These are phyloP conservation scores for Debaryomyces subglobosus DNA, from an alignment of 1,139 yeast genomes.

Conservation along the genomic window DNA sequence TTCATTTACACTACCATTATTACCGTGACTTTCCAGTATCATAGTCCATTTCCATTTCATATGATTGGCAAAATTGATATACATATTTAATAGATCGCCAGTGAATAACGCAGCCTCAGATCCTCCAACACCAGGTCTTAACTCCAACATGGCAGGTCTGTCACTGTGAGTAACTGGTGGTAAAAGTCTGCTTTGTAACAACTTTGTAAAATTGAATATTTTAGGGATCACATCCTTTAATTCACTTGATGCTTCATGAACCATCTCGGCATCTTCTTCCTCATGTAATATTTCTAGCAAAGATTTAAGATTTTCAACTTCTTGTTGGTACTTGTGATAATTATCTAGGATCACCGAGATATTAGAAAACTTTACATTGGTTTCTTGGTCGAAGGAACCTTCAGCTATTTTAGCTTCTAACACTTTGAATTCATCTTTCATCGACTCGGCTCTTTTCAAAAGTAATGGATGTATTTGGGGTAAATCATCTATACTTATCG, in stretches of 20 bases:
- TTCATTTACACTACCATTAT: constrained; percentile 66
- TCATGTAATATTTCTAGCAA: constrained; percentile 37
- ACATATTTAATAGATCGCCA: constrained; percentile 79
- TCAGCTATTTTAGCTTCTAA: constrained; percentile 54
- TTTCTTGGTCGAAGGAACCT: constrained; percentile 54
- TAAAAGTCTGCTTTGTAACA: constrained; percentile 59
- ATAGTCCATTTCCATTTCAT: constrained; percentile 70
- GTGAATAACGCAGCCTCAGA: constrained; percentile 90
- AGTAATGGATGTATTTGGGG: constrained; percentile 59
- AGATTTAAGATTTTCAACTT: constrained; percentile 37
- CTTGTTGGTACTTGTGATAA: constrained; percentile 49
- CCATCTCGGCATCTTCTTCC: constrained; percentile 32
- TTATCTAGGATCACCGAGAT: constrained; percentile 57
- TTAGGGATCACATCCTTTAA: constrained; percentile 34
- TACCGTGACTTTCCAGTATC: constrained; percentile 63
- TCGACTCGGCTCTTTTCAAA: constrained; percentile 59
- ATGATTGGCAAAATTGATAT: constrained; percentile 65
- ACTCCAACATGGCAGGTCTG: constrained; percentile 76
- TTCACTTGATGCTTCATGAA: constrained; percentile 32
- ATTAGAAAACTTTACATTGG: constrained; percentile 59
- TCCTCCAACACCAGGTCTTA: constrained; percentile 97
- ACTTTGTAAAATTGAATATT: constrained; percentile 37
- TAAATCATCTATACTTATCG: constrained; percentile 13
- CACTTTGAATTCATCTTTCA: constrained; percentile 51
- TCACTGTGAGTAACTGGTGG: constrained; percentile 83